phyloP scores from a whole-genome alignment of 2,329 filamentous ascomycete genomes.

The Aspergillus pseudoterreus region DNA sequence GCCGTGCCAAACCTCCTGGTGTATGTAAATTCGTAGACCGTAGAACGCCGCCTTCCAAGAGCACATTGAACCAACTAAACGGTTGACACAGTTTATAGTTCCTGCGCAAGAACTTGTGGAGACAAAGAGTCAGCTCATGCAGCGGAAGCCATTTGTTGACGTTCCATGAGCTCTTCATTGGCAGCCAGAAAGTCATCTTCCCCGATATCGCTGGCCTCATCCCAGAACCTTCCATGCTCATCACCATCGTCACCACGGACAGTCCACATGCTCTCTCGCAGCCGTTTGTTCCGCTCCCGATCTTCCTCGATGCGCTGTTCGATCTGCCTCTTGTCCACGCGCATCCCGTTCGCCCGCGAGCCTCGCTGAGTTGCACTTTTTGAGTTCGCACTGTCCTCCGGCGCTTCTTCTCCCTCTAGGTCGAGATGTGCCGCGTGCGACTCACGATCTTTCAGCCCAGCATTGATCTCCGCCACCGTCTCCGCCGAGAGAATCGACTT shows the following conservation, averaged over 20 bases:
- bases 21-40: conserved; percentile 1
- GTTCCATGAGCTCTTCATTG: conserved; percentile 66
- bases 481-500: conserved; percentile 72
- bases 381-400: conserved; percentile 21
- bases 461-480: conserved; percentile 75
- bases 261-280: conserved; percentile 91
- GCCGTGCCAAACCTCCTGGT: background rate
- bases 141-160: conserved; percentile 42
- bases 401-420: conserved; percentile 31
- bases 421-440: conserved; percentile 57
- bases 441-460: conserved; percentile 76
- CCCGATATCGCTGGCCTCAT: conserved; percentile 79
- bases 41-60: background rate
- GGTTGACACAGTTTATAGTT: background rate
- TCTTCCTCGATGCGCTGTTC: conserved; percentile 98
- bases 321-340: conserved; percentile 79
- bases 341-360: conserved; percentile 38
- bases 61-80: background rate
- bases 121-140: background rate
- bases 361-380: conserved; percentile 27
- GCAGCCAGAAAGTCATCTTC: conserved; percentile 80
- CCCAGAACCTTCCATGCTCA: conserved; percentile 80
- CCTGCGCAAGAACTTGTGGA: background rate
- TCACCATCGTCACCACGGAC: conserved; percentile 62
- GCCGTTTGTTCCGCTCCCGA: conserved; percentile 85